These are phyloP conservation scores for Apiospora malaysiana DNA, from an alignment of 2,329 filamentous ascomycete genomes.

Conservation along the genomic window DNA sequence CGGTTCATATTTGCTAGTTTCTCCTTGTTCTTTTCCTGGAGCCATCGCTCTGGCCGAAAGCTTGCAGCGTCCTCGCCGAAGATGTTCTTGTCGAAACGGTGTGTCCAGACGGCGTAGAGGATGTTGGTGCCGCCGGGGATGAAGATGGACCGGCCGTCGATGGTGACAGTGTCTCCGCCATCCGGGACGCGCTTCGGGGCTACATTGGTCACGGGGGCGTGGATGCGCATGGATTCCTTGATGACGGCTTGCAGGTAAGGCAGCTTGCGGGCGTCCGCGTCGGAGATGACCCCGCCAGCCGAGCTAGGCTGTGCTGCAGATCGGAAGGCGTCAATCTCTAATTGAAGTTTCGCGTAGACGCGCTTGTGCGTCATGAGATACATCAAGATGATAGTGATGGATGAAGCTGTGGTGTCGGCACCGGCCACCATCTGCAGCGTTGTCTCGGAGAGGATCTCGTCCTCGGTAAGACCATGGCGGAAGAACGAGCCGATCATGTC, in stretches of 20 bases:
- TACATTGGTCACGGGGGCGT: conserved; percentile 21
- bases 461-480: conserved; percentile 45
- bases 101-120: conserved; percentile 10
- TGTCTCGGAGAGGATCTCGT: conserved; percentile 48
- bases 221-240: conserved; percentile 24
- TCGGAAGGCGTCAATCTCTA: conserved; percentile 48
- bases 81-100: conserved; percentile 16
- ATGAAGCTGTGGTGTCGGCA: conserved; percentile 59
- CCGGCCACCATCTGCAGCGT: conserved; percentile 36
- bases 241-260: conserved; percentile 24
- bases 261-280: not conserved
- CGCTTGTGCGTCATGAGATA: conserved; percentile 53
- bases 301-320: not conserved
- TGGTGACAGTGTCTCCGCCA: conserved; percentile 23
- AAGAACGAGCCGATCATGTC: conserved; percentile 44
- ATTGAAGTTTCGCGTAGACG: conserved; percentile 49
- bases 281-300: conserved; percentile 37
- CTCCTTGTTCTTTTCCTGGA: not conserved
- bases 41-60: conserved; percentile 27
- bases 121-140: conserved; percentile 25
- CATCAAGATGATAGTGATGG: conserved; percentile 54
- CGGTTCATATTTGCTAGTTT: conserved; percentile 35
- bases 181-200: conserved; percentile 24
- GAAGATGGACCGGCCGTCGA: conserved; percentile 21
- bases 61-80: conserved; percentile 25